Evolutionary conservation across 2,329 filamentous ascomycete species (phyloP).

Genomic region (Aspergillus awamori): DNA sequence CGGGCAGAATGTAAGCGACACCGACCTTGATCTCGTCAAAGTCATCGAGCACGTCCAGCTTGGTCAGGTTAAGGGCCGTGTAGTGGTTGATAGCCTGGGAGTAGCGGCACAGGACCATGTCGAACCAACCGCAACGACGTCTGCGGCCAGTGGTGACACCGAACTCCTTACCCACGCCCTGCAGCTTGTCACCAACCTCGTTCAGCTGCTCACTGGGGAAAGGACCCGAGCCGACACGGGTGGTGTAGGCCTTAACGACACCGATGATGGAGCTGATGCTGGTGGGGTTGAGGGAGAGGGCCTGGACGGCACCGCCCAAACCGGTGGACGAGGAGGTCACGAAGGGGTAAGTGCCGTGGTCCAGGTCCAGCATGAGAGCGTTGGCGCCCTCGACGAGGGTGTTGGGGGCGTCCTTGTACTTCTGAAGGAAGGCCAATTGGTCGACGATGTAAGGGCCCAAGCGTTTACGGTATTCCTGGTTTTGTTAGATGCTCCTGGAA

Average conservation of each 20-base stretch:
- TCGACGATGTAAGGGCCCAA: constrained; percentile 46
- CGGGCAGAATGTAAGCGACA: constrained; percentile 56
- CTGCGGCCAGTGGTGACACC: constrained; percentile 63
- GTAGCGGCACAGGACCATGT: constrained; percentile 66
- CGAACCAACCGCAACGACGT: constrained; percentile 67
- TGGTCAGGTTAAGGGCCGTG: constrained; percentile 63
- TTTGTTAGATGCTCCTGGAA: constrained; percentile 5
- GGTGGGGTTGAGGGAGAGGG: constrained; percentile 60
- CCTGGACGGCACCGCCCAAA: constrained; percentile 57
- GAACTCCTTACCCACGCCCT: constrained; percentile 58
- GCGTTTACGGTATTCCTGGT: constrained; percentile 42
- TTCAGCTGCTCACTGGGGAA: constrained; percentile 67
- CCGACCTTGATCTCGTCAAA: constrained; percentile 66
- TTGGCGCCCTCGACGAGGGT: constrained; percentile 67
- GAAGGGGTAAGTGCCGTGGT: constrained; percentile 57
- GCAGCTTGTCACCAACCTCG: constrained; percentile 58
- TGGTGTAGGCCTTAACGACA: constrained; percentile 68
- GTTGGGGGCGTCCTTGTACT: constrained; percentile 56
- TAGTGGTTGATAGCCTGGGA: constrained; percentile 59
- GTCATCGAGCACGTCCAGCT: constrained; percentile 66
- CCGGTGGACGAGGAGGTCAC: constrained; percentile 53
- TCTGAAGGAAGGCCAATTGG: constrained; percentile 56
- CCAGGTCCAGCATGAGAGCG: constrained; percentile 63
- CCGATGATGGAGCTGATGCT: constrained; percentile 62
- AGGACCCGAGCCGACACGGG: constrained; percentile 61